Percentiles rank a stretch among this genome's conserved stretches.
Evolutionary conservation across 1,284 basidiomycete genomes (phyloP).

Genomic region (Ustilago crameri): DNA sequence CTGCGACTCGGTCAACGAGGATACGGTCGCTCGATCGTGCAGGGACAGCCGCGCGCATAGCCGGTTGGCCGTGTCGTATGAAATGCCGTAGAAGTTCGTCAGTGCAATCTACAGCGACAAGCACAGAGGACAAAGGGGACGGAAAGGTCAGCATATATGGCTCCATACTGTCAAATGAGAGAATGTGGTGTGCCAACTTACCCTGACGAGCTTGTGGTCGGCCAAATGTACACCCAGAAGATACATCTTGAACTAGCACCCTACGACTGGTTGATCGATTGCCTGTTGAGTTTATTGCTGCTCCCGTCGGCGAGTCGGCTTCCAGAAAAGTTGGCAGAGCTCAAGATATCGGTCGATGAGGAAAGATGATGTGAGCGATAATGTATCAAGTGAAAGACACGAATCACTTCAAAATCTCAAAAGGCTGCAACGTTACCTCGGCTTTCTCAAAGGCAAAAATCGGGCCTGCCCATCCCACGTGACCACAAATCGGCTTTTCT

Average conservation of each 20-base stretch:
- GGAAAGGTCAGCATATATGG: neutral
- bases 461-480: neutral
- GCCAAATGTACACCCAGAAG: constrained; percentile 65
- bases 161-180: neutral
- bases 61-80: constrained; percentile 77
- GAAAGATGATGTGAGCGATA: no score
- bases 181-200: constrained; percentile 29
- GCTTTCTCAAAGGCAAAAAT: constrained; percentile 2
- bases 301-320: no score
- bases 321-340: no score
- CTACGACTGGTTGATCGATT: no score
- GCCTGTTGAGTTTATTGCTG: neutral
- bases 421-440: no score
- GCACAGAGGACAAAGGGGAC: neutral
- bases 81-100: constrained; percentile 84
- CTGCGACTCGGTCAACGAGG: constrained; percentile 80
- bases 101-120: constrained; percentile 77
- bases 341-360: no score
- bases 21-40: constrained; percentile 79
- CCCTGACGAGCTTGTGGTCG: constrained; percentile 66
- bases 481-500: neutral
- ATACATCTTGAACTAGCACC: constrained; percentile 53
- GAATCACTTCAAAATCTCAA: no score
- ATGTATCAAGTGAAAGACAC: no score
- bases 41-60: constrained; percentile 88